Evolutionary conservation across 129 eudicot species (phyloP), one percentile per base, ranked within the genome.

Genomic region (Saposhnikovia divaricata): DNA sequence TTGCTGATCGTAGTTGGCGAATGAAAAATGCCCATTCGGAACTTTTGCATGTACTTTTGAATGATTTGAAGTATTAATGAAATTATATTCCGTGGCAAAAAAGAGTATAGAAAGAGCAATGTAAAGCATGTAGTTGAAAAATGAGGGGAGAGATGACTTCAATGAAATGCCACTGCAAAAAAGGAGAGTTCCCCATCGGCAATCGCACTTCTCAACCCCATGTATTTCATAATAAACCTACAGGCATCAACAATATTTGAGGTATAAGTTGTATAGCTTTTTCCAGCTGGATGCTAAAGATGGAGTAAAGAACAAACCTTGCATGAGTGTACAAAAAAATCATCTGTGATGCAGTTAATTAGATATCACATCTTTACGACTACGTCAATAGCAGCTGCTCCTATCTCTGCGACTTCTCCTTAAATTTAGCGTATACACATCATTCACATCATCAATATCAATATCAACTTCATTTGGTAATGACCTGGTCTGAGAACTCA

Each of bases 371-470:
- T 69, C 80, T 66, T 76, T 81, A 38, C 77, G 16, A 48, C 72
- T 40, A 10, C 75, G 48, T 40, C n/a, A 1, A 19, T 5, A 4
- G 27, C 76, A 9, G 21, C 72, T 66, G 21, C 39, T 10, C 77
- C 65, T 78, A 28, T 34, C 79, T 48, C 65, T 71, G 28, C 25
- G 14, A 63, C 43, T 78, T 34, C 45, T 75, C 83, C 11, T 16
- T 40, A 66, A 9, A 48, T 83, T 71, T 39, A 70, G 37, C 69
- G 66, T 34, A 63, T 76, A 51, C 51, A 25, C 72, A 27, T 42
- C 78, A 34, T 80, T 77, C 25, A 31, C 87, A 43, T 75, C 82
- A 10, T 87, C 90, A 69, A 79, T 85, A 77, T 82, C 88, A 46
- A 78, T 80, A 42, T 87, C 86, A 68, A 85, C 82, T 43, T 39